Evolutionary conservation across 768 basidiomycete genomes (phyloP).

Genomic region (Fomitopsis serialis): DNA sequence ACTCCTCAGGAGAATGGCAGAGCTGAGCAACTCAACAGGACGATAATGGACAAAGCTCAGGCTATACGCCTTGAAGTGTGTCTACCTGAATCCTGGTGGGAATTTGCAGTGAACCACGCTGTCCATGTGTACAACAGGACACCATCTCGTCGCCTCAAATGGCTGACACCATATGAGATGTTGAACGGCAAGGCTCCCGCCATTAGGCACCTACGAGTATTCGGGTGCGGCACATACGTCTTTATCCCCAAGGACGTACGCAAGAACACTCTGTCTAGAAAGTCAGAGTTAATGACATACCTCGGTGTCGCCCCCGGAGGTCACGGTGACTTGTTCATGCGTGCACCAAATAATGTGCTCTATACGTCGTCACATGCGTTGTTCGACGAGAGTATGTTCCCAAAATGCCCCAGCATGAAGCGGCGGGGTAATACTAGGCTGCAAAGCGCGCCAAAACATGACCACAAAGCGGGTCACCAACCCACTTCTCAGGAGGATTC

Average conservation of each 20-base stretch:
- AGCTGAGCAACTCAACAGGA: slow-evolving; percentile 31
- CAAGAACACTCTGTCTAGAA: slow-evolving; percentile 3
- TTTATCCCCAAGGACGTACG: slow-evolving; percentile 13
- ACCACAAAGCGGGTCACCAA: not conserved
- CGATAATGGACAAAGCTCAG: slow-evolving; percentile 22
- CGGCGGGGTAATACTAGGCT: not conserved
- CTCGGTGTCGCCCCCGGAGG: slow-evolving; percentile 10
- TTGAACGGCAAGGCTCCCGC: slow-evolving; percentile 1
- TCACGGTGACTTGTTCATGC: slow-evolving; percentile 1
- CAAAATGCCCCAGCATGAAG: slow-evolving; percentile 1
- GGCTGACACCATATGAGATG: slow-evolving; percentile 2
- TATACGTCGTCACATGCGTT: slow-evolving; percentile 1
- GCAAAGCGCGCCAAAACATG: not conserved
- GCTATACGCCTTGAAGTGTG: slow-evolving; percentile 25
- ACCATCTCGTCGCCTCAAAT: not conserved
- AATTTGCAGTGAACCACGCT: slow-evolving; percentile 18
- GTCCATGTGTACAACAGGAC: slow-evolving; percentile 6
- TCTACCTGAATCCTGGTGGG: slow-evolving; percentile 30
- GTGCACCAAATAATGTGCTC: slow-evolving; percentile 4
- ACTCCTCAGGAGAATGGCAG: slow-evolving; percentile 33
- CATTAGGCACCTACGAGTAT: slow-evolving; percentile 16
- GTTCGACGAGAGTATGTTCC: slow-evolving; percentile 1
- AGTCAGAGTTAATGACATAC: slow-evolving; percentile 14
- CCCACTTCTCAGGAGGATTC: too few species aligned
- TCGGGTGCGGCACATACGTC: slow-evolving; percentile 16